These are phyloP conservation scores for Trichophyton verrucosum DNA, from an alignment of 2,329 filamentous ascomycete genomes.

Conservation along the genomic window DNA sequence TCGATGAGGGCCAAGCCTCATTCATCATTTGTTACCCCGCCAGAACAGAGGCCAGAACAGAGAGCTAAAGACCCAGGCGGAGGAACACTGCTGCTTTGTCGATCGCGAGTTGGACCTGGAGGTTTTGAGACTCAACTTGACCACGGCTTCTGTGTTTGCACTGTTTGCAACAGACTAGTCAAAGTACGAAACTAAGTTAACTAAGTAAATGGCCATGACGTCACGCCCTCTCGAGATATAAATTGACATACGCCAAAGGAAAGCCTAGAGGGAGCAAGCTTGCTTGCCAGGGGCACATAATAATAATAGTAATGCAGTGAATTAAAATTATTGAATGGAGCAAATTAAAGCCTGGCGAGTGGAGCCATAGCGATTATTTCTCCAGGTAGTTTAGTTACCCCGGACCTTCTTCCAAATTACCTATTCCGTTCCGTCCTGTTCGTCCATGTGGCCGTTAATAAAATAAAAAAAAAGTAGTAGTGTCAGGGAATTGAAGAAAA, in stretches of 20 bases:
- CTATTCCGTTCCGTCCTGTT: background rate
- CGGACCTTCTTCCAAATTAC: background rate
- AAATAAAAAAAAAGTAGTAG: background rate
- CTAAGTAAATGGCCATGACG: slow-evolving; percentile 1
- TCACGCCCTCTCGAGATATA: slow-evolving; percentile 1
- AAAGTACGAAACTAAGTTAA: no score
- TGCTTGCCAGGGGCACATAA: no score
- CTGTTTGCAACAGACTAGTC: slow-evolving; percentile 6
- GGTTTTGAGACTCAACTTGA: background rate
- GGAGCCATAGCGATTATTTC: background rate
- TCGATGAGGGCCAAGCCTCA: background rate
- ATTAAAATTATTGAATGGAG: no score
- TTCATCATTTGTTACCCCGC: background rate
- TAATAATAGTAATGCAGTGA: no score
- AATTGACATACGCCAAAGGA: background rate
- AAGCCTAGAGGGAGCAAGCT: no score
- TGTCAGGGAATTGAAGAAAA: background rate
- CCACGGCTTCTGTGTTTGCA: slow-evolving; percentile 4
- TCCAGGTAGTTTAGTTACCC: background rate
- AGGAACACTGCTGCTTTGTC: background rate
- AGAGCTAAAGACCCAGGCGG: background rate
- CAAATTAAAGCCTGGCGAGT: no score
- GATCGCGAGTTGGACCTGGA: background rate
- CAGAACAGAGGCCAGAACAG: background rate
- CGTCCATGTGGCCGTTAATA: background rate